Conservation (phyloP, 495 filamentous ascomycete species). For the Aspergillus olivimuriae region DNA sequence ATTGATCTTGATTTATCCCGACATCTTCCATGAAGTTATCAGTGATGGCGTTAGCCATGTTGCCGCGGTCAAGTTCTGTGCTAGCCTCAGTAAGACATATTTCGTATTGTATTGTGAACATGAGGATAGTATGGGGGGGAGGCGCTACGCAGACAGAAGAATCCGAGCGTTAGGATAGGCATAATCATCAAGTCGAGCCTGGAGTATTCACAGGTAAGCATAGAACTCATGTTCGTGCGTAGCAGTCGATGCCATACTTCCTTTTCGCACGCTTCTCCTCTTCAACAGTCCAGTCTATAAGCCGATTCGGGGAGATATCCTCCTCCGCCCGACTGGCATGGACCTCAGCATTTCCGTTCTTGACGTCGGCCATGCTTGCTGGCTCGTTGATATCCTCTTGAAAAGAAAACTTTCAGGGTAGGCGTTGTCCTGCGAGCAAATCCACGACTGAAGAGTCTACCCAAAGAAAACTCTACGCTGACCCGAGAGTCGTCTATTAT, state of each 20-base stretch:
- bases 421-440: not conserved
- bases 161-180: constrained; percentile 8
- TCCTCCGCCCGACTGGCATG: not conserved
- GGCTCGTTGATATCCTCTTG: not conserved
- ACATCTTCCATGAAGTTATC: constrained; percentile 47
- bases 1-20: constrained; percentile 48
- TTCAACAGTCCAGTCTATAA: constrained; percentile 5
- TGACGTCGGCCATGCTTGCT: constrained; percentile 5
- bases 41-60: constrained; percentile 45
- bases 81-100: not conserved
- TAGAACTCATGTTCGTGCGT: not conserved
- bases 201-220: too few relatives aligned
- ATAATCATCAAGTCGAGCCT: constrained; percentile 10
- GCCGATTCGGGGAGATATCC: not conserved
- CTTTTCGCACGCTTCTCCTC: constrained; percentile 10
- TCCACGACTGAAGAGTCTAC: not conserved
- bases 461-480: not conserved
- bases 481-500: not conserved
- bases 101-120: too few relatives aligned
- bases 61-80: constrained; percentile 43
- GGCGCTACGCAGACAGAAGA: constrained; percentile 8
- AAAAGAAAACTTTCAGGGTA: not conserved
- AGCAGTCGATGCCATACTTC: constrained; percentile 2
- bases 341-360: not conserved
- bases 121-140: not conserved